Evolutionary conservation across 2,329 filamentous ascomycete genomes (phyloP).

Genomic region (Phyllosticta citribraziliensis): DNA sequence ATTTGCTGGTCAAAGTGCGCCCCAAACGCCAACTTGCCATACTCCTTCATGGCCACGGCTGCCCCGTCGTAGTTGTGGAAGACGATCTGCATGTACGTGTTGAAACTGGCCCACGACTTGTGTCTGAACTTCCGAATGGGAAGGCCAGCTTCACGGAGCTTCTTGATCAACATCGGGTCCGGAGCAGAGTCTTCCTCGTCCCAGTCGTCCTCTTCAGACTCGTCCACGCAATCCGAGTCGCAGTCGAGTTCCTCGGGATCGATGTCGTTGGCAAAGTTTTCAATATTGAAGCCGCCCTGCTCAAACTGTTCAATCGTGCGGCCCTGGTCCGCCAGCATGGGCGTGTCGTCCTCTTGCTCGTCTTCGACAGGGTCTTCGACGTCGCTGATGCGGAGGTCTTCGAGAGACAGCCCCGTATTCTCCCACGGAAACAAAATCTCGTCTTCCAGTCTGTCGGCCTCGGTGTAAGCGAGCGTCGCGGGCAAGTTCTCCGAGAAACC

Average conservation of each 20-base stretch:
- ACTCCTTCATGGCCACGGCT: background rate
- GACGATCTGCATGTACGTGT: background rate
- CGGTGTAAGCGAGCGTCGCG: slow-evolving; percentile 22
- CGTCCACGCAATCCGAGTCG: background rate
- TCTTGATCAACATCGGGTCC: background rate
- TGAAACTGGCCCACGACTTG: background rate
- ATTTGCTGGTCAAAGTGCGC: background rate
- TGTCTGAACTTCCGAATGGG: background rate
- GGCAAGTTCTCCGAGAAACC: slow-evolving; percentile 18
- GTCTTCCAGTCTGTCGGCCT: slow-evolving; percentile 33
- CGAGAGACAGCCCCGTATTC: background rate
- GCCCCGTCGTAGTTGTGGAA: background rate
- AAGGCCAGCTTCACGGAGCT: background rate
- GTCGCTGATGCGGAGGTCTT: background rate
- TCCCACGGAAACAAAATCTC: slow-evolving; percentile 33
- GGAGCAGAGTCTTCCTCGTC: background rate
- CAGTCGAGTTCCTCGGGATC: slow-evolving; percentile 17
- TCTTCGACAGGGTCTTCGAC: no score
- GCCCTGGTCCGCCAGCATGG: background rate
- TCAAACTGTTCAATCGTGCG: slow-evolving; percentile 14
- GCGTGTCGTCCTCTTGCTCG: background rate
- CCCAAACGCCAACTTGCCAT: background rate
- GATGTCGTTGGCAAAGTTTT: slow-evolving; percentile 14
- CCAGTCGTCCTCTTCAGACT: background rate
- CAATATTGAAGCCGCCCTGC: slow-evolving; percentile 11